Conservation (phyloP, 129 eudicot species). For the Saposhnikovia divaricata region DNA sequence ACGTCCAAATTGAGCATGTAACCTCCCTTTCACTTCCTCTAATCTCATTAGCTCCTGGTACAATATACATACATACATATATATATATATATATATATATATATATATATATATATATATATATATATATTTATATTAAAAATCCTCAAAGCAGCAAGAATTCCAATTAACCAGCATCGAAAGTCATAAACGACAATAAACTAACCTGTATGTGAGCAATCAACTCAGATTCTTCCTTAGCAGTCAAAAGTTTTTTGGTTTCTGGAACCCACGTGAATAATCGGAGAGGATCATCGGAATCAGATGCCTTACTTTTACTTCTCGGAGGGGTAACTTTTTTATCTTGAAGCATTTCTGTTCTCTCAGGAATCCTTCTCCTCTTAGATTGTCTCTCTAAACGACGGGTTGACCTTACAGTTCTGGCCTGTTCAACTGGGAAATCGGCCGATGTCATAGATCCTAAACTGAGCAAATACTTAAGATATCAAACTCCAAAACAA, state of each 20-base stretch:
- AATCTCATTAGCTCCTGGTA: constrained; percentile 49
- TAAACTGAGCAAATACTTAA: constrained; percentile 18
- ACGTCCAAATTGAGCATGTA: constrained; percentile 53
- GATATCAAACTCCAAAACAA: constrained; percentile 19
- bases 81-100: no score
- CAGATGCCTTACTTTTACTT: constrained; percentile 3
- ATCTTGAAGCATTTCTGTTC: constrained; percentile 35
- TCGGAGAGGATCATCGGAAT: constrained; percentile 47
- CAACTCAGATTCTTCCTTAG: constrained; percentile 64
- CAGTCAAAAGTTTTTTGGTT: constrained; percentile 60
- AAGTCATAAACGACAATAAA: neutral
- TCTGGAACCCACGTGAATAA: constrained; percentile 59
- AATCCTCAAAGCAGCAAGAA: neutral
- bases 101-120: no score
- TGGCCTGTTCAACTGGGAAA: constrained; percentile 32
- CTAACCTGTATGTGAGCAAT: constrained; percentile 67
- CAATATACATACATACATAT: neutral
- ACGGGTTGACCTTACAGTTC: constrained; percentile 77
- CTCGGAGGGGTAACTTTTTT: constrained; percentile 8
- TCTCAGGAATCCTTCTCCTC: constrained; percentile 52
- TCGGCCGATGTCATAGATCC: constrained; percentile 25
- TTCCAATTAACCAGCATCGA: neutral
- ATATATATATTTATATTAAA: neutral
- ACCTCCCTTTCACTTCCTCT: constrained; percentile 51
- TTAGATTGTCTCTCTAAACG: constrained; percentile 61